Evolutionary conservation across 768 basidiomycete species (phyloP).

Genomic region (Candolleomyces aberdarensis): DNA sequence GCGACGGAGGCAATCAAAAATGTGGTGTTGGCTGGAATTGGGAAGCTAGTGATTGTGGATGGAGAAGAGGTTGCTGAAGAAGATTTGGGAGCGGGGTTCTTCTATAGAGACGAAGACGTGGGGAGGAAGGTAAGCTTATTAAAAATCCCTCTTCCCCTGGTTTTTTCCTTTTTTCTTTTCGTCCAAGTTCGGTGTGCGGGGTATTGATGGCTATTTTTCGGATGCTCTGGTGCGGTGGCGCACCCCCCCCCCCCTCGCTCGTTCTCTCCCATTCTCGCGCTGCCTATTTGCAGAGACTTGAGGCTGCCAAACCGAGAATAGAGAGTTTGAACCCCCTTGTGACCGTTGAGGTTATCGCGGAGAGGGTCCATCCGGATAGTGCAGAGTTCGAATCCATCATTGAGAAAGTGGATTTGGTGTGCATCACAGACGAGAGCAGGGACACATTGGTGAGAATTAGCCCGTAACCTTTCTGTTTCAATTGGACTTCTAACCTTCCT

Average conservation of each 20-base stretch:
- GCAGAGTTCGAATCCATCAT: conserved; percentile 58
- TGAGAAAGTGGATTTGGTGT: conserved; percentile 76
- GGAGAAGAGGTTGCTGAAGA: conserved; percentile 69
- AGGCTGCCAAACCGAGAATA: conserved; percentile 80
- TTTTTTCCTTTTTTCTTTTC: conserved; percentile 17
- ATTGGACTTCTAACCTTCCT: neutral
- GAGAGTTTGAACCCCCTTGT: conserved; percentile 93
- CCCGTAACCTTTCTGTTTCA: conserved; percentile 7
- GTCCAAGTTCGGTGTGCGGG: conserved; percentile 17
- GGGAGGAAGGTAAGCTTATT: conserved; percentile 66
- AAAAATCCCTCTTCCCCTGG: no score
- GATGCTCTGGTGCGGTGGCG: conserved; percentile 6
- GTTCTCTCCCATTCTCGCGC: neutral
- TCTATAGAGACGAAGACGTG: conserved; percentile 91
- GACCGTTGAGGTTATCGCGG: conserved; percentile 64
- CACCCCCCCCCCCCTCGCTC: conserved; percentile 10
- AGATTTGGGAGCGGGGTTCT: conserved; percentile 90
- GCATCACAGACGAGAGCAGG: conserved; percentile 76
- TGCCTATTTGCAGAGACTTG: conserved; percentile 62
- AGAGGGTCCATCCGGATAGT: conserved; percentile 43
- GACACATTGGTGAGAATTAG: conserved; percentile 55
- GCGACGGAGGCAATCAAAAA: conserved; percentile 97
- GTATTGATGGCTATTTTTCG: conserved; percentile 40
- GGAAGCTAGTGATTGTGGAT: conserved; percentile 84
- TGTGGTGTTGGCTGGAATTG: conserved; percentile 94